Percentiles rank a stretch among this genome's conserved stretches.
These are phyloP conservation scores for Pleurotus djamor DNA, from an alignment of 768 basidiomycete genomes.

Conservation along the genomic window DNA sequence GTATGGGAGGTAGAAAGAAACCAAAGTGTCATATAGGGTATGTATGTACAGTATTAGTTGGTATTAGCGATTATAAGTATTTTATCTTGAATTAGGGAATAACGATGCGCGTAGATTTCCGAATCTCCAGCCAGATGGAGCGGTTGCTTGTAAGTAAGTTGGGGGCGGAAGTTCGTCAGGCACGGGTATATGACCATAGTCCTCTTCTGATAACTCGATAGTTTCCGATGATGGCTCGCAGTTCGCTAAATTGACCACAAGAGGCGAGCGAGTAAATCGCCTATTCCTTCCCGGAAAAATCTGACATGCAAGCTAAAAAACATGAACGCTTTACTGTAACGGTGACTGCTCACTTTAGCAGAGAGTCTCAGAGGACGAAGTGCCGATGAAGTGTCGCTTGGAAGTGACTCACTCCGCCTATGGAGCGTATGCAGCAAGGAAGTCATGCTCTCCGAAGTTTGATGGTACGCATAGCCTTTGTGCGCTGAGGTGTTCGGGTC, in stretches of 20 bases:
- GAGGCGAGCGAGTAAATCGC: no score
- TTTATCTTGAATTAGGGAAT: no score
- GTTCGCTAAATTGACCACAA: no score
- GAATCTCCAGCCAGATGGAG: not conserved
- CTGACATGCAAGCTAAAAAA: no score
- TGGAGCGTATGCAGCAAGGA: not conserved
- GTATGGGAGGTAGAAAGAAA: no score
- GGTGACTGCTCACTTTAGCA: not conserved
- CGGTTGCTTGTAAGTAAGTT: slow-evolving; percentile 3
- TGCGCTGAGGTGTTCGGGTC: not conserved
- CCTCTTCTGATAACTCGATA: not conserved
- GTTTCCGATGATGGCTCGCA: not conserved
- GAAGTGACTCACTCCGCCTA: not conserved
- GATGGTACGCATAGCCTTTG: not conserved
- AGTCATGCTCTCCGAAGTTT: not conserved
- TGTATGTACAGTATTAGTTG: no score
- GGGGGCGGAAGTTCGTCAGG: slow-evolving; percentile 2
- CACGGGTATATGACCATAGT: slow-evolving; percentile 3
- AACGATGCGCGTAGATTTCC: not conserved
- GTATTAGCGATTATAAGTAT: no score
- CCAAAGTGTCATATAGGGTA: no score
- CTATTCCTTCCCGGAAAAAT: not conserved
- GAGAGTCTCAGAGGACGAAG: not conserved
- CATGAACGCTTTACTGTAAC: no score
- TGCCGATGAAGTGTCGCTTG: not conserved